Evolutionary conservation across 805 yeast species (phyloP), one percentile per base, ranked within the genome.

Genomic region (Nakazawaea ambrosiae): DNA sequence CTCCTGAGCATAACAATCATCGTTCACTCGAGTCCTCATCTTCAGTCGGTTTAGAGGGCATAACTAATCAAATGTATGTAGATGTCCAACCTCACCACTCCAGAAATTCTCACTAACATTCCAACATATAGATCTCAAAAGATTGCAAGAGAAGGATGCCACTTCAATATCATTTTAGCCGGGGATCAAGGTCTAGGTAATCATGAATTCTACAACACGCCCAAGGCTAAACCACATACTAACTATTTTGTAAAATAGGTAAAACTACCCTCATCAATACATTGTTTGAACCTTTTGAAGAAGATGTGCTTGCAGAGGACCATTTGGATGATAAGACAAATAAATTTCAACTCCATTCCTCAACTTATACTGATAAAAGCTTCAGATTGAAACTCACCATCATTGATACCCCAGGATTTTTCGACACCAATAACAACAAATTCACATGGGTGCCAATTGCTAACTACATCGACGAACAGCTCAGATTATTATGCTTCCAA

Each of bases 131-230:
- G 82, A 55, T 81, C 80, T 62, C 82, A 81, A 55, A 74, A 80
- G 44, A 81, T 82, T 37, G 76, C 84, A 42, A 78, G 78, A 45
- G 67, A 74, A 48, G 92, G 92, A 30, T 80, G 87, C 40, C 68
- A 77, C 15, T 79, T 84, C 64, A 84, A 88, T 26, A 46, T 84
- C 45, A 80, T 86, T 85, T 78, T 86, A 20, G 86, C 87, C 33
- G 97, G 97, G 49, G 96, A 87, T 57, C 75, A 88, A 33, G 96
- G 96, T 6, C 64, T 86, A 34, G 97, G 97, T 46, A 85, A 22
- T 14, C 33, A 17, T 26, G n/a, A n/a, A n/a, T n/a, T n/a, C n/a
- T n/a, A n/a, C n/a, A n/a, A n/a, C n/a, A n/a, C n/a, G n/a, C n/a
- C n/a, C n/a, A n/a, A n/a, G n/a, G n/a, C n/a, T n/a, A n/a, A n/a